Percentiles rank a stretch among this genome's conserved stretches.
Conservation (phyloP, 2,329 filamentous ascomycete species). For the Talaromyces verruculosus region DNA sequence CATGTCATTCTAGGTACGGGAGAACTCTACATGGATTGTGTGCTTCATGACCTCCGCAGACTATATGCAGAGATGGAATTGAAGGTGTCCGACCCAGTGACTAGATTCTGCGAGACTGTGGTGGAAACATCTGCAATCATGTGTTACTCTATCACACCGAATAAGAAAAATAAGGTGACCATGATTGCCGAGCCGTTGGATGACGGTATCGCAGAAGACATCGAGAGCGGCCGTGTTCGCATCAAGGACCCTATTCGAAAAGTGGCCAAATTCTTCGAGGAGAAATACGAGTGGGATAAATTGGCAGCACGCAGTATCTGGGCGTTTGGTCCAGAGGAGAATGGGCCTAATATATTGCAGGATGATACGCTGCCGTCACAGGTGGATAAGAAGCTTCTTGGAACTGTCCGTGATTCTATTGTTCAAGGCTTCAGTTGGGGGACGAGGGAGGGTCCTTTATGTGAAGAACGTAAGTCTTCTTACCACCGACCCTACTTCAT, state of each 20-base stretch:
- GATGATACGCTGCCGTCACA: constrained; percentile 94
- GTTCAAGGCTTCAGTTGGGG: constrained; percentile 97
- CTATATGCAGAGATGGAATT: constrained; percentile 99
- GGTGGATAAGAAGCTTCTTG: constrained; percentile 88
- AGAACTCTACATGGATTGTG: constrained; percentile 99
- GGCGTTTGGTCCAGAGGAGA: constrained; percentile 96
- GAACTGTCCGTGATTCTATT: constrained; percentile 85
- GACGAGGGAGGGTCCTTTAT: constrained; percentile 88
- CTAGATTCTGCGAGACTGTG: constrained; percentile 95
- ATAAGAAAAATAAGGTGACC: constrained; percentile 99
- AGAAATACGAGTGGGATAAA: constrained; percentile 95
- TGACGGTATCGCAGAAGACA: constrained; percentile 90
- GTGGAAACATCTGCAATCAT: constrained; percentile 97
- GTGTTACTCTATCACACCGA: constrained; percentile 95
- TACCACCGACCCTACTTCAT: constrained; percentile 14
- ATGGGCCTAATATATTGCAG: constrained; percentile 90
- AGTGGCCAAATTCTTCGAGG: constrained; percentile 95
- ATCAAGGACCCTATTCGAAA: constrained; percentile 91
- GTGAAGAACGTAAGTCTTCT: constrained; percentile 81
- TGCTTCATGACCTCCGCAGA: constrained; percentile 86
- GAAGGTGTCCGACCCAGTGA: constrained; percentile 97
- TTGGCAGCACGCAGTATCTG: constrained; percentile 93
- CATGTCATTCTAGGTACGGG: constrained; percentile 93
- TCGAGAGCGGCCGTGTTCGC: constrained; percentile 83
- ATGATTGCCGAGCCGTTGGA: constrained; percentile 97